Percentiles rank a stretch among this genome's conserved stretches.
Conservation (phyloP, 2,329 filamentous ascomycete species). For the Pseudodiploospora longispora region DNA sequence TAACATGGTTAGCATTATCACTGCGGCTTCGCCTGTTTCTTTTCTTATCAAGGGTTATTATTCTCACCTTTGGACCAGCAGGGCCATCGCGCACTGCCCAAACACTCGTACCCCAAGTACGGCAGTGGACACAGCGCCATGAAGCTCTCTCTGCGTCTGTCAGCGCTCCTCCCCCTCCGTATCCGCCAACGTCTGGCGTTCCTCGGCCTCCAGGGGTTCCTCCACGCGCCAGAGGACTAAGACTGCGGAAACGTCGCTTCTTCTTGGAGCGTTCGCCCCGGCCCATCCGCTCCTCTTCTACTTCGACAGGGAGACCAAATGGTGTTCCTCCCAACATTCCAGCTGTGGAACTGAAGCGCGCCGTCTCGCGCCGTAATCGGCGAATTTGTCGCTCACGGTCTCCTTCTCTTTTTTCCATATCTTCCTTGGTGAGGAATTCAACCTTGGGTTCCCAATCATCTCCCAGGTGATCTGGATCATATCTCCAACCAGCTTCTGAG, state of each 20-base stretch:
- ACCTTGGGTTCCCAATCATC: slow-evolving; percentile 80
- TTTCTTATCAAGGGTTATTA: neutral
- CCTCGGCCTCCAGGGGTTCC: slow-evolving; percentile 61
- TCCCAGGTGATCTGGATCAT: slow-evolving; percentile 83
- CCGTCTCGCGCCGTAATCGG: slow-evolving; percentile 80
- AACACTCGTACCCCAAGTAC: slow-evolving; percentile 78
- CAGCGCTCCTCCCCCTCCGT: slow-evolving; percentile 59
- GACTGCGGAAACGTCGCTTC: slow-evolving; percentile 82
- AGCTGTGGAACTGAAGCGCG: slow-evolving; percentile 78
- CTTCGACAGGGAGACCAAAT: slow-evolving; percentile 45
- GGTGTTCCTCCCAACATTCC: slow-evolving; percentile 74
- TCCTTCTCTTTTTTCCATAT: slow-evolving; percentile 94
- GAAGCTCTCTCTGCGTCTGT: slow-evolving; percentile 69
- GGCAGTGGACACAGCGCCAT: slow-evolving; percentile 86
- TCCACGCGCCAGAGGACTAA: slow-evolving; percentile 66
- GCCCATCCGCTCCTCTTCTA: slow-evolving; percentile 77
- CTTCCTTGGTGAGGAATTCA: slow-evolving; percentile 79
- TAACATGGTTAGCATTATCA: slow-evolving; percentile 10
- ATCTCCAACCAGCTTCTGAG: slow-evolving; percentile 84
- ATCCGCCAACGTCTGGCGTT: slow-evolving; percentile 72
- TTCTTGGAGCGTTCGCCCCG: slow-evolving; percentile 90
- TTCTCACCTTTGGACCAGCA: slow-evolving; percentile 67
- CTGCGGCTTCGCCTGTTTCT: neutral
- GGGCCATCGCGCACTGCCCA: slow-evolving; percentile 96
- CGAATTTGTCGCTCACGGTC: slow-evolving; percentile 88